These are phyloP conservation scores for Leucoagaricus sp. DNA, from an alignment of 1,284 basidiomycete species.

Conservation along the genomic window DNA sequence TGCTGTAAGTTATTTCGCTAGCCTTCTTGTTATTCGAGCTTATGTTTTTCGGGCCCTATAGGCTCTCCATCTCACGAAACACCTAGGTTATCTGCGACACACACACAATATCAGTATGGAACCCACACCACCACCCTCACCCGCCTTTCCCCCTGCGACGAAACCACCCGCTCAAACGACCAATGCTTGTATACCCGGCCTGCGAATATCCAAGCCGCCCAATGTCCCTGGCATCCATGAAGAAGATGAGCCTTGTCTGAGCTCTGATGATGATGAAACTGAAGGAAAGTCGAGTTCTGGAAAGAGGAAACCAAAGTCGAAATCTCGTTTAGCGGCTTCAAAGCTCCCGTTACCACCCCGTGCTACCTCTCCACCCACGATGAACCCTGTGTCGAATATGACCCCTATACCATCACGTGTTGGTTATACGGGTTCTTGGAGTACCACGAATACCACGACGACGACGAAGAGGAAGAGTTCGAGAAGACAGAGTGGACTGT, in stretches of 20 bases:
- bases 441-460: constrained; percentile 15
- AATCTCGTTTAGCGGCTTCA: constrained; percentile 40
- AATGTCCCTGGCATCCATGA: constrained; percentile 67
- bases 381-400: constrained; percentile 14
- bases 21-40: constrained; percentile 10
- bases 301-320: constrained; percentile 42
- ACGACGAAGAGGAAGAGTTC: constrained; percentile 51
- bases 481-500: constrained; percentile 67
- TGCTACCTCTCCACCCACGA: constrained; percentile 19
- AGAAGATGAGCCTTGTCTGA: constrained; percentile 58
- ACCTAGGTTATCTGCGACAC: constrained; percentile 63
- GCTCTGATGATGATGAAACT: constrained; percentile 41
- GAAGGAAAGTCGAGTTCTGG: constrained; percentile 30
- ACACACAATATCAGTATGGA: constrained; percentile 49
- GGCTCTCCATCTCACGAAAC: constrained; percentile 66
- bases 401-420: constrained; percentile 21
- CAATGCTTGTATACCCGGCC: constrained; percentile 42
- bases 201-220: constrained; percentile 65
- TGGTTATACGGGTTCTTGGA: constrained; percentile 26
- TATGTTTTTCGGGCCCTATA: constrained; percentile 26
- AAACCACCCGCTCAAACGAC: constrained; percentile 41
- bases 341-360: constrained; percentile 48
- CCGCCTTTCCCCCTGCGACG: constrained; percentile 48
- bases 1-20: constrained; percentile 51
- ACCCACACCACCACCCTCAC: constrained; percentile 43